A percentile compares a stretch with the other conserved stretches of the same genome.
These are phyloP conservation scores for Tuber umbilicatum DNA, from an alignment of 495 filamentous ascomycete species.

Conservation along the genomic window DNA sequence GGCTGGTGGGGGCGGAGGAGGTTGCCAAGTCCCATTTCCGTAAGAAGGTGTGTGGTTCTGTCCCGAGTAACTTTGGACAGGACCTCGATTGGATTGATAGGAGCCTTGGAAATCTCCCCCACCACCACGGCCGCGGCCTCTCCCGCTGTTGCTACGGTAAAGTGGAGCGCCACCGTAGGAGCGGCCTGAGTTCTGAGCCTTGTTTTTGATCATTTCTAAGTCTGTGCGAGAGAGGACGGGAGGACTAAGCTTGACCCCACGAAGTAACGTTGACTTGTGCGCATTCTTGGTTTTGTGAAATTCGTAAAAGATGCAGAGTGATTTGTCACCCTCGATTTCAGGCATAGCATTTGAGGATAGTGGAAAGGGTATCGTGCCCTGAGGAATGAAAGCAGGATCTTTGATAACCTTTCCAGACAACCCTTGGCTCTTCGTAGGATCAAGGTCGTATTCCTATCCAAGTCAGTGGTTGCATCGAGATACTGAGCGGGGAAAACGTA, in stretches of 20 bases:
- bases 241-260: slow-evolving; percentile 64
- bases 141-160: slow-evolving; percentile 44
- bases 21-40: slow-evolving; percentile 27
- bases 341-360: slow-evolving; percentile 62
- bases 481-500: slow-evolving; percentile 15
- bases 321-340: slow-evolving; percentile 71
- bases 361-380: slow-evolving; percentile 59
- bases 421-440: slow-evolving; percentile 66
- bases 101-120: slow-evolving; percentile 5
- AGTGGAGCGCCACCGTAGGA: slow-evolving; percentile 59
- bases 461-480: not conserved
- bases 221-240: slow-evolving; percentile 68
- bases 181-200: slow-evolving; percentile 55
- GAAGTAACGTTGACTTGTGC: slow-evolving; percentile 92
- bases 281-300: slow-evolving; percentile 62
- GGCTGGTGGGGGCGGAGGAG: slow-evolving; percentile 29
- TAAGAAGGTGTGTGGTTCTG: slow-evolving; percentile 20
- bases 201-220: slow-evolving; percentile 59
- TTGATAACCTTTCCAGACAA: slow-evolving; percentile 75
- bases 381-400: slow-evolving; percentile 71
- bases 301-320: slow-evolving; percentile 78
- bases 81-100: slow-evolving; percentile 10
- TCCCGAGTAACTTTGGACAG: not conserved
- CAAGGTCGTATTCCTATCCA: slow-evolving; percentile 56
- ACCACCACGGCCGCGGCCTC: slow-evolving; percentile 43